phyloP scores from a whole-genome alignment of 495 filamentous ascomycete species.

The Xylaria acuta region DNA sequence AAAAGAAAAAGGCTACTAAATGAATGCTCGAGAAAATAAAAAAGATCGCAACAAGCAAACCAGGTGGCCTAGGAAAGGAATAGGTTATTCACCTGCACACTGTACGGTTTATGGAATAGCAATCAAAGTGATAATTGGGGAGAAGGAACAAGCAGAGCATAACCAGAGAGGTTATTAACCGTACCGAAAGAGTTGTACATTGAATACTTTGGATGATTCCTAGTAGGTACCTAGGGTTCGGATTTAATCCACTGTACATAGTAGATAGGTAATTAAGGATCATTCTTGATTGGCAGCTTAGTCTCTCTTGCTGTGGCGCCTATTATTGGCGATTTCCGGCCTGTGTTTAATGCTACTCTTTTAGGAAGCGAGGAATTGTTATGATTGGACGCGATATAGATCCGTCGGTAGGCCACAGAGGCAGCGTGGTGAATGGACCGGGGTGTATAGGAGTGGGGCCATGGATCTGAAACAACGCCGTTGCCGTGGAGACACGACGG shows the following conservation, averaged over 20 bases:
- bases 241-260: no score
- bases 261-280: no score
- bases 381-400: slow-evolving; percentile 34
- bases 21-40: no score
- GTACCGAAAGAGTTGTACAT: no score
- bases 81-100: no score
- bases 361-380: slow-evolving; percentile 33
- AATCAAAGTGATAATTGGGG: no score
- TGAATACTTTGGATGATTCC: neutral
- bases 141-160: neutral
- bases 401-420: slow-evolving; percentile 24
- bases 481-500: slow-evolving; percentile 24
- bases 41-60: no score
- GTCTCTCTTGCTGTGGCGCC: neutral
- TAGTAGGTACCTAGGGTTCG: neutral
- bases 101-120: no score
- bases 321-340: neutral
- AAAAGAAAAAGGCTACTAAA: neutral
- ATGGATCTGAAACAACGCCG: slow-evolving; percentile 13
- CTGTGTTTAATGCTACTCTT: slow-evolving; percentile 18
- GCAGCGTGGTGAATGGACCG: slow-evolving; percentile 13
- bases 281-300: neutral
- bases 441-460: slow-evolving; percentile 18
- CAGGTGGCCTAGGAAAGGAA: no score
- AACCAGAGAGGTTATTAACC: neutral